Evolutionary conservation across 2,329 filamentous ascomycete genomes (phyloP), one percentile per base, ranked within the genome.

Genomic region (Fusarium sp.): DNA sequence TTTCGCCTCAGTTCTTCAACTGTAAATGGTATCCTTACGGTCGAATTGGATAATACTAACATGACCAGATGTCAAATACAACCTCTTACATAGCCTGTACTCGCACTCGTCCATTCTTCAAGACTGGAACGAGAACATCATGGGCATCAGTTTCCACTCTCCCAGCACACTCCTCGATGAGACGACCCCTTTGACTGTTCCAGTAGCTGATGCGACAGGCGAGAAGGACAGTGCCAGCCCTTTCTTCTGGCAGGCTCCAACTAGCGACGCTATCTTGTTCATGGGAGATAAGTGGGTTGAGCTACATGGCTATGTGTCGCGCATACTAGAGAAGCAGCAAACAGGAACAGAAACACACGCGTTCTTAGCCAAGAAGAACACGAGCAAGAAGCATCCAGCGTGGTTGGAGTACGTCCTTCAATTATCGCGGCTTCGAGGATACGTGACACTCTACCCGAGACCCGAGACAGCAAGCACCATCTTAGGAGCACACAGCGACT

Each of bases 231-330:
- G 56, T 72, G 79, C 7, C 50, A 86, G 87, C 0, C 85, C 92
- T 0, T 97, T 97, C 74, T 82, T 97, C 10, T 97, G 94, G 91
- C 92, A 97, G 79, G 89, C 90, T 3, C 95, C 95, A 7, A 92
- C 90, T 69, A 93, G 91, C 75, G 92, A 96, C 68, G 95, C 95
- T 1, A 88, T 90, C 13, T 84, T 99, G 11, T 91, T 95, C 76
- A 90, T 96, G 58, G 94, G 95, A 43, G 88, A 94, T 48, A 94
- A 91, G 75, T 99, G 96, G 96, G 82, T 88, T 14, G 93, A 97
- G 72, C 86, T 97, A 11, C 94, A 98, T 76, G 87, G 89, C 13
- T 96, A 97, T 72, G 86, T 97, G 3, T 88, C 91, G 13, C 85
- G 87, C 48, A 83, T 90, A 8, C 81, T 95, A 17, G 81, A 84